Base-by-base conservation (phyloP, 1,284 basidiomycete genomes). In the Omphalotus olearius region DNA sequence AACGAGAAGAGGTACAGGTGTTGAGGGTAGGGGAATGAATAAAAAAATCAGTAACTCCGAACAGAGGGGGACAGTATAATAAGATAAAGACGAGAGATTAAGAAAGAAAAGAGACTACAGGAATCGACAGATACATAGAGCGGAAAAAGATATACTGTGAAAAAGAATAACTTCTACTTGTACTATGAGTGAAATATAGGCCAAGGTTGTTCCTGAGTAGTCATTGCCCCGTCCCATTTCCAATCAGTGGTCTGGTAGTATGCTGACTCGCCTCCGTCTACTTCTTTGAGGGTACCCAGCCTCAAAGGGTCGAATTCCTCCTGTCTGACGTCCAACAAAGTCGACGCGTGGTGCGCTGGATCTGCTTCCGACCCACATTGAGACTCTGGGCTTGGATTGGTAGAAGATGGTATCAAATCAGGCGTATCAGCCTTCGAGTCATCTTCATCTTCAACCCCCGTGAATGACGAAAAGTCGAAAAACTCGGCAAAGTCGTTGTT, bases 331-430 rank as follows among this genome's bases (percentile, higher is more conserved):
- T 74, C 63, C 37, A 64, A 63, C 52, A 67, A 66, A 33, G 64
- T 55, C 17, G 61, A 61, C 55, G 60, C 66, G 56, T 67, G 66
- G 56, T 73, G 68, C 56, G 62, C 56, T 45, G 66, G 66, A 53
- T 82, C 82, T 17, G 73, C 71, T 57, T 85, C 84, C 7, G 78
- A 79, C n/a, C 76, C 80, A 6, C 40, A 50, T 7, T 33, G 30
- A 16, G 87, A 89, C 60, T 84, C 83, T 1, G 88, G 88, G 64
- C 86, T 88, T 14, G 78, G 82, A 59, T 87, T 86, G 11, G 87
- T 79, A 53, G 88, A 88, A 11, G 85, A 84, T 18, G 73, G 73
- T 13, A 85, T 69, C 45, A 90, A 73, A 52, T 89, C 88, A 6
- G 87, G 87, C 4, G 87, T 89, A 5, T 75, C 71, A 18, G 78